phyloP scores from a whole-genome alignment of 331 rosid species.

The Prunus yedoensis region DNA sequence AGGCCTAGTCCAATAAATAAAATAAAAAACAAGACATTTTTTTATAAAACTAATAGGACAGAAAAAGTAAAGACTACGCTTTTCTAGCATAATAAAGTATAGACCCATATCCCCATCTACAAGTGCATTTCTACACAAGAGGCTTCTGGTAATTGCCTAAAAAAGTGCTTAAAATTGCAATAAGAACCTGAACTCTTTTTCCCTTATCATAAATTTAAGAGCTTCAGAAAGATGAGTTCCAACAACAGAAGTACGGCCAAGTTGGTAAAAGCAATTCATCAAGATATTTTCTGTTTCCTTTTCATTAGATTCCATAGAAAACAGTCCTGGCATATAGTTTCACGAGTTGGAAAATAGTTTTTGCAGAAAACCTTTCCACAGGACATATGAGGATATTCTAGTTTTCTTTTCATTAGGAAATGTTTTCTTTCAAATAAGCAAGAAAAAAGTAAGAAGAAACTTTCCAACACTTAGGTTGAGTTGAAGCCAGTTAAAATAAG shows the following conservation, averaged over 20 bases:
- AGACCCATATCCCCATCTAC: neutral
- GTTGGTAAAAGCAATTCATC: neutral
- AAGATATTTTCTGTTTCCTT: neutral
- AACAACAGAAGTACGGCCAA: neutral
- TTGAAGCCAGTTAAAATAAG: neutral
- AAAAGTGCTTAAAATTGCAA: neutral
- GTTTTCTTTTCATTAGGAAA: neutral
- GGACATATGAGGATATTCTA: neutral
- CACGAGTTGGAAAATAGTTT: neutral
- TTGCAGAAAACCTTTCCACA: neutral
- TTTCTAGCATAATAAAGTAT: neutral
- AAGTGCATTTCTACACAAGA: neutral
- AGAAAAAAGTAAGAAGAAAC: neutral
- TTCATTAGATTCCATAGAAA: neutral
- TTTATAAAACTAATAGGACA: neutral
- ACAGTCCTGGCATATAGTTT: neutral
- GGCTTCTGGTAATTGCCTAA: neutral
- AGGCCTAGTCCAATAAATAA: constrained; percentile 49
- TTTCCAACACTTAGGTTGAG: neutral
- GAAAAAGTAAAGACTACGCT: neutral
- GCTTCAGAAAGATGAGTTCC: neutral
- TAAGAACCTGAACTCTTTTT: neutral
- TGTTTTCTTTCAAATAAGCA: neutral
- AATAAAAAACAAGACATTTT: neutral
- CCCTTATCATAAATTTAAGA: neutral